A percentile compares a stretch with the other conserved stretches of the same genome.
These are phyloP conservation scores for Sporothrix euskadiensis DNA, from an alignment of 2,329 filamentous ascomycete genomes.

Conservation along the genomic window DNA sequence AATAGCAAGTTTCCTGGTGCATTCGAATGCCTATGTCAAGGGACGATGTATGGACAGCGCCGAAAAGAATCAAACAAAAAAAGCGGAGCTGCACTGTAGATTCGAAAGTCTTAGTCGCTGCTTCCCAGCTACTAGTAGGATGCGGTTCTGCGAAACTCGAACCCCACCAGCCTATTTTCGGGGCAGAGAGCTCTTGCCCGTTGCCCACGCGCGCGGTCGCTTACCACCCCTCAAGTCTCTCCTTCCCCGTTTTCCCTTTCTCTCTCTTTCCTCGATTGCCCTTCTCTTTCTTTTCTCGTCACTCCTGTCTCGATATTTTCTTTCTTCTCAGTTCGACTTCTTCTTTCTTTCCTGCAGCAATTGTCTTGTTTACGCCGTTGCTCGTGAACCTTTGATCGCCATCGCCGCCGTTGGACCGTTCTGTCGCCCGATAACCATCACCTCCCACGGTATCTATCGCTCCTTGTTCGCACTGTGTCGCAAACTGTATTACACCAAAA, in stretches of 20 bases:
- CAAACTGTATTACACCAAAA: slow-evolving; percentile 20
- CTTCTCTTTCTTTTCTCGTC: neutral
- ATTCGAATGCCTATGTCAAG: neutral
- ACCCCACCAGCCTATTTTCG: slow-evolving; percentile 26
- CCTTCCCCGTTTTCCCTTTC: neutral
- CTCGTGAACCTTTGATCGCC: neutral
- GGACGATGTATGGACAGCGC: neutral
- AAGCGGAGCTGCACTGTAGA: slow-evolving; percentile 18
- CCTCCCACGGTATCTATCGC: neutral
- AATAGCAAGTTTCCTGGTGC: neutral
- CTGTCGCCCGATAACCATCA: neutral
- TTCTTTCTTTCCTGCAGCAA: neutral
- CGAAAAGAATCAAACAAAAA: neutral
- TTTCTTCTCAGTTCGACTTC: neutral
- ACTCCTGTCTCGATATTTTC: slow-evolving; percentile 2
- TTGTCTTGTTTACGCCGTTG: neutral
- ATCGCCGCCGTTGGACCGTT: neutral
- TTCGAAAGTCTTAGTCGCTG: neutral
- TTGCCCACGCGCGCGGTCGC: slow-evolving; percentile 13
- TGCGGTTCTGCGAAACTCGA: slow-evolving; percentile 13
- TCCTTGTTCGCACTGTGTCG: slow-evolving; percentile 16
- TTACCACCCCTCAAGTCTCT: slow-evolving; percentile 16
- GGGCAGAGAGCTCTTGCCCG: slow-evolving; percentile 12
- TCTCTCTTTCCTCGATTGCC: neutral
- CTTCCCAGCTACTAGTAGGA: slow-evolving; percentile 3